These are phyloP conservation scores for Protomyces lactucae-debilis DNA, from an alignment of 1,139 yeast genomes.

Conservation along the genomic window DNA sequence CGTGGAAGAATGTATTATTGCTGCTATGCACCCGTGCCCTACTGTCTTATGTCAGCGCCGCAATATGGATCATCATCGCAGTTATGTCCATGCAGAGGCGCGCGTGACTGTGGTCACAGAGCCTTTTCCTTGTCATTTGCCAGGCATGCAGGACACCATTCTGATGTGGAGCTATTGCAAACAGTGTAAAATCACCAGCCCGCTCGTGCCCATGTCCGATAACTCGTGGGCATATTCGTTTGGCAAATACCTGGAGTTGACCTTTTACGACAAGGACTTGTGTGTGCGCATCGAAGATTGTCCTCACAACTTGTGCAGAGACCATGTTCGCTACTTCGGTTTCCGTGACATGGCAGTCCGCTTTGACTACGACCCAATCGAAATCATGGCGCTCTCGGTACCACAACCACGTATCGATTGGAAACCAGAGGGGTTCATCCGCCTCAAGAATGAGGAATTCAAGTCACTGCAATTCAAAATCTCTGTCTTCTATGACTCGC, in stretches of 20 bases:
- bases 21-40: conserved; percentile 57
- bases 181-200: conserved; percentile 67
- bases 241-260: conserved; percentile 83
- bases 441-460: conserved; percentile 61
- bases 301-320: conserved; percentile 70
- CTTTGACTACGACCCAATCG: conserved; percentile 70
- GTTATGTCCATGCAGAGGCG: conserved; percentile 85
- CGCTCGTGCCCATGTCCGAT: conserved; percentile 80
- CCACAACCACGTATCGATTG: conserved; percentile 71
- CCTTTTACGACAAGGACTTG: conserved; percentile 64
- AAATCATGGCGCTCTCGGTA: conserved; percentile 67
- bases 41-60: conserved; percentile 74
- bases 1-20: conserved; percentile 72
- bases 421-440: conserved; percentile 67
- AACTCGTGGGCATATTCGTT: conserved; percentile 86
- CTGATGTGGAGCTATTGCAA: conserved; percentile 92
- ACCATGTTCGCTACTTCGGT: conserved; percentile 80
- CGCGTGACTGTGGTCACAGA: conserved; percentile 75
- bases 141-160: conserved; percentile 62
- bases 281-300: conserved; percentile 55
- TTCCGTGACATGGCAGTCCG: conserved; percentile 72
- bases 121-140: conserved; percentile 50
- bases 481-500: conserved; percentile 62
- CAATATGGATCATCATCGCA: conserved; percentile 69
- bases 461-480: conserved; percentile 53